Evolutionary conservation across 2,329 filamentous ascomycete species (phyloP), one percentile per base, ranked within the genome.

Genomic region (Fusarium sp.): DNA sequence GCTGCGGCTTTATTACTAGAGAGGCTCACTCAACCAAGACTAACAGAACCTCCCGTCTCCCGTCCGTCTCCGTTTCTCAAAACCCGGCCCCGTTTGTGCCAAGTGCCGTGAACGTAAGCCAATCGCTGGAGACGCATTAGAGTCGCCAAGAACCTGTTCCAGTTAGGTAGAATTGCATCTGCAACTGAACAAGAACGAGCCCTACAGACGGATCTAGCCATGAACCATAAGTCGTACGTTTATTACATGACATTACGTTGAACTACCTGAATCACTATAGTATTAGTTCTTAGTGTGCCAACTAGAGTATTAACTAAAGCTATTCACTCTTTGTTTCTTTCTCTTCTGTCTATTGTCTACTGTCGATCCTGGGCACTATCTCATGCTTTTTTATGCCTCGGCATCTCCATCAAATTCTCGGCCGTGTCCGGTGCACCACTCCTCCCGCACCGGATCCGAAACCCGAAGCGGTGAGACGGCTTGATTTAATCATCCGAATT

Each of bases 21-120:
- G 19, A 43, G 33, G 25, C 42, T 63, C 60, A 25, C 49, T 25
- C 32, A 25, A 52, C 32, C 49, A 49, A 38, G 49, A 35, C 56
- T 50, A 38, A 16, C 44, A 43, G 35, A 64, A 21, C 25, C 33
- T n/a, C 33, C 50, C 33, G 23, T n/a, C 23, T 47, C 42, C 54
- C 28, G n/a, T 46, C 25, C 18, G 37, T 58, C 52, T 44, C 40
- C 60, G 44, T 64, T 40, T 47, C 25, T 35, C 30, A 12, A 47
- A 49, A 19, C 43, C 54, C 37, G 54, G 23, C 23, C 42, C 52
- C 38, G 40, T 28, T 21, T 16, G 25, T 44, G 54, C 28, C 21
- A 44, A 64, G 32, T 53, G 46, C 57, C 57, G 62, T 53, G 33
- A 40, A 46, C 46, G 62, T 46, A 23, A 47, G 43, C 62, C 62